Evolutionary conservation across 176 grass and related monocot species (phyloP).

Genomic region (Rhynchospora tenuis): DNA sequence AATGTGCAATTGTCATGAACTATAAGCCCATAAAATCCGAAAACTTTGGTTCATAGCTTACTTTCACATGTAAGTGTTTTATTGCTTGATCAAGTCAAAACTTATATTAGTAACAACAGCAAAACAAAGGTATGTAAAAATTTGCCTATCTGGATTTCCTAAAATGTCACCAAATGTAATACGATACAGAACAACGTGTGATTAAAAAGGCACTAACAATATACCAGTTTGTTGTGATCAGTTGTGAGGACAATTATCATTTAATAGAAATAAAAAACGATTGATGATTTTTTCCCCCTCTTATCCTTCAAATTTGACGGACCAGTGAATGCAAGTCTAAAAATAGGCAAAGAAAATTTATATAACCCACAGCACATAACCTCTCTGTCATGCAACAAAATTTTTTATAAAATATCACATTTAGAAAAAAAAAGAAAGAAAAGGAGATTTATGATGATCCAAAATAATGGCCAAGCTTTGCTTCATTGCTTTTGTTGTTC

Average conservation of each 20-base stretch:
- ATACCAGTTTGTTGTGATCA: constrained; percentile 3
- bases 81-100: neutral
- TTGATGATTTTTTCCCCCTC: neutral
- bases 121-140: neutral
- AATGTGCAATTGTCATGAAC: too few relatives aligned
- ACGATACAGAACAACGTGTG: neutral
- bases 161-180: neutral
- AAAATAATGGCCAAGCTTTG: constrained; percentile 11
- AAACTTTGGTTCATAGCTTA: neutral
- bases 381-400: neutral
- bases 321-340: neutral
- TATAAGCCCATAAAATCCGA: neutral
- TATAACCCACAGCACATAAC: neutral
- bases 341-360: neutral
- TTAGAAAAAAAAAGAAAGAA: neutral
- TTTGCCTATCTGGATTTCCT: neutral
- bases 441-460: neutral
- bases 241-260: neutral
- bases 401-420: neutral
- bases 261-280: neutral
- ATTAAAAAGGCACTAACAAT: neutral
- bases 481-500: neutral
- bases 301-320: neutral
- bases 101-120: neutral
- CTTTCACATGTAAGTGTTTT: neutral